Evolutionary conservation across 371 early-diverging fungal species (phyloP).

Genomic region (Amoeboaphelidium occidentale): DNA sequence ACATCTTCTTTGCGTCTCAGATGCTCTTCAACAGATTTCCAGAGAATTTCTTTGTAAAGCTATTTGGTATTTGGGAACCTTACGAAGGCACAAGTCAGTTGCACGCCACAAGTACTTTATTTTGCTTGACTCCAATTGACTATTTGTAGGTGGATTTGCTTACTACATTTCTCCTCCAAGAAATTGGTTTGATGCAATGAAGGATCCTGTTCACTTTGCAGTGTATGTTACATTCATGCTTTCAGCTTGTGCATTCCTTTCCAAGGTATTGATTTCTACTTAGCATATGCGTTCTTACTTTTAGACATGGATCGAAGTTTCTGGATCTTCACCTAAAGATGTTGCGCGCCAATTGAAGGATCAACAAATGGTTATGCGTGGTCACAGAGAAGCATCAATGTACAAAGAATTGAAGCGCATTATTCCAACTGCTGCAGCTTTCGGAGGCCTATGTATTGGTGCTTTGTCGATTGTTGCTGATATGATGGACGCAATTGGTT

Average conservation of each 20-base stretch:
- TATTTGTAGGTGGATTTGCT: slow-evolving; percentile 80
- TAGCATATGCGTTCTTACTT: too few relatives aligned
- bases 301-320: slow-evolving; percentile 97
- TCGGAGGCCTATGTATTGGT: slow-evolving; percentile 93
- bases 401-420: slow-evolving; percentile 96
- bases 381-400: slow-evolving; percentile 83
- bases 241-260: slow-evolving; percentile 78
- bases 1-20: slow-evolving; percentile 89
- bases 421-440: slow-evolving; percentile 71
- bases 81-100: slow-evolving; percentile 65
- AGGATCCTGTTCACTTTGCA: slow-evolving; percentile 78
- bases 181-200: slow-evolving; percentile 46
- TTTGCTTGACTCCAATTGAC: too few relatives aligned
- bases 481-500: slow-evolving; percentile 68
- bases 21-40: slow-evolving; percentile 88
- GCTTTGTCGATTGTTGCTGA: slow-evolving; percentile 83
- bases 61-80: slow-evolving; percentile 90
- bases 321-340: slow-evolving; percentile 87
- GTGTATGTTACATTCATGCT: slow-evolving; percentile 82
- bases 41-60: slow-evolving; percentile 66
- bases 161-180: slow-evolving; percentile 96
- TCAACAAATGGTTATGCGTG: slow-evolving; percentile 83
- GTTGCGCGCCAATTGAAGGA: slow-evolving; percentile 93
- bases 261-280: too few relatives aligned
- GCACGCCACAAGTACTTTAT: too few relatives aligned